phyloP scores from a whole-genome alignment of 1,284 basidiomycete genomes.

The Ustilago nuda region DNA sequence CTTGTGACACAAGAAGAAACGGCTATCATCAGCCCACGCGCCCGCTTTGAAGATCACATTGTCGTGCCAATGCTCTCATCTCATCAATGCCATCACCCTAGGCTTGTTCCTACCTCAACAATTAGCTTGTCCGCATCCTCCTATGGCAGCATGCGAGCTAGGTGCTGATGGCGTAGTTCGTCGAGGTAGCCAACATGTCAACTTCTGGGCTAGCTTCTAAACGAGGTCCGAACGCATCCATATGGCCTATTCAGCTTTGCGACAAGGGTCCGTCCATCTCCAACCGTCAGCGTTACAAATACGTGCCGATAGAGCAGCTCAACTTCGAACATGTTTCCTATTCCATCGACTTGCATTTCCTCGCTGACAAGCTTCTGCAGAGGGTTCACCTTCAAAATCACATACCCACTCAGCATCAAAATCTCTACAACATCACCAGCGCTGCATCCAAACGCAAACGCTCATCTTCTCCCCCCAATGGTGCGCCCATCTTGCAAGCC shows the following conservation, averaged over 20 bases:
- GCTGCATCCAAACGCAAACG: slow-evolving; percentile 20
- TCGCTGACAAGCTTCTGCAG: slow-evolving; percentile 4
- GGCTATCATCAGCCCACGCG: background rate
- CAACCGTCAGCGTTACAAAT: slow-evolving; percentile 2
- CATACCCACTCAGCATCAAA: background rate
- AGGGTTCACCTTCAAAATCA: too few species aligned
- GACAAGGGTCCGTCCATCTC: slow-evolving; percentile 4
- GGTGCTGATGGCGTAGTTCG: background rate
- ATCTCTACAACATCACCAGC: background rate
- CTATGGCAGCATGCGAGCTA: background rate
- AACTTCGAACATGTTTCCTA: slow-evolving; percentile 50
- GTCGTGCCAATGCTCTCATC: background rate
- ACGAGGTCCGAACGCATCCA: slow-evolving; percentile 19
- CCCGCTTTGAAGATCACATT: background rate
- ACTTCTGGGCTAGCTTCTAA: background rate
- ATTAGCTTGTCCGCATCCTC: background rate
- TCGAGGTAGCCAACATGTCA: background rate
- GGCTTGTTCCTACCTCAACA: background rate
- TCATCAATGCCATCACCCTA: background rate
- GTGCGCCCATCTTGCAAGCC: background rate
- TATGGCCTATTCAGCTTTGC: slow-evolving; percentile 38
- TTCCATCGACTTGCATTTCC: slow-evolving; percentile 29
- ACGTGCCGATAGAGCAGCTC: slow-evolving; percentile 22
- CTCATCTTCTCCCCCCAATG: background rate
- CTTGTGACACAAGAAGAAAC: background rate